These are phyloP conservation scores for Pseudozyma hubeiensis DNA, from an alignment of 1,284 basidiomycete species.

Conservation along the genomic window DNA sequence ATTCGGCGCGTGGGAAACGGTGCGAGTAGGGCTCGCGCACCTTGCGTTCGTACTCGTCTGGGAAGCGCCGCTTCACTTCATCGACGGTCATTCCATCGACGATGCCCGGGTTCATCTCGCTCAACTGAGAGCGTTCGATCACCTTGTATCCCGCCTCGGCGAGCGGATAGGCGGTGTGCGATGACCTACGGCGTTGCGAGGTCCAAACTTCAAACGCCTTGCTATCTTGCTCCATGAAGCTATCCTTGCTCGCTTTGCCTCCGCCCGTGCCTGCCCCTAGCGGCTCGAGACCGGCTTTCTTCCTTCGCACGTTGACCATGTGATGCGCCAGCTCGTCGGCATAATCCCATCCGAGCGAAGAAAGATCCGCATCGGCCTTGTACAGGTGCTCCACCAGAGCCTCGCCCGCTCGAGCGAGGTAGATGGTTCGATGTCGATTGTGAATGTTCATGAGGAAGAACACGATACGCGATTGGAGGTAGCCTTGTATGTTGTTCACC, in stretches of 20 bases:
- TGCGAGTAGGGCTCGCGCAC: constrained; percentile 92
- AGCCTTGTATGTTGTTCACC: constrained; percentile 84
- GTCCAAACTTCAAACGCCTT: constrained; percentile 85
- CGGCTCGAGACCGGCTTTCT: constrained; percentile 37
- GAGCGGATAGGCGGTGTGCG: constrained; percentile 97
- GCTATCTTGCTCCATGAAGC: constrained; percentile 38
- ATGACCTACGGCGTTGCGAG: constrained; percentile 87
- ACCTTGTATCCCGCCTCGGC: constrained; percentile 76
- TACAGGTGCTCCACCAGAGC: constrained; percentile 94
- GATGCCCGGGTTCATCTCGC: constrained; percentile 89
- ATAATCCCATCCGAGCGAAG: constrained; percentile 93
- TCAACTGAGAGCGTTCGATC: constrained; percentile 93
- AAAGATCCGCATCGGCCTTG: constrained; percentile 97
- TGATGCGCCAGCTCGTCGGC: constrained; percentile 74
- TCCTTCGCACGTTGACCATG: constrained; percentile 59
- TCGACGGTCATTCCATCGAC: constrained; percentile 90
- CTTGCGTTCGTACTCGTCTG: constrained; percentile 93
- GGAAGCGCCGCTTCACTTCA: constrained; percentile 88
- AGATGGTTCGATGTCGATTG: constrained; percentile 85
- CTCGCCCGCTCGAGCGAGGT: constrained; percentile 67
- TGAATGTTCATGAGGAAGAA: constrained; percentile 99
- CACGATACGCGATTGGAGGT: constrained; percentile 85
- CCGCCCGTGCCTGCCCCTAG: constrained; percentile 5
- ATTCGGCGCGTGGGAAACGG: constrained; percentile 71
- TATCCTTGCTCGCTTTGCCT: constrained; percentile 12